Evolutionary conservation across 208 protist genomes (phyloP), one percentile per base, ranked within the genome.

Genomic region (Tetramitus jugosus): DNA sequence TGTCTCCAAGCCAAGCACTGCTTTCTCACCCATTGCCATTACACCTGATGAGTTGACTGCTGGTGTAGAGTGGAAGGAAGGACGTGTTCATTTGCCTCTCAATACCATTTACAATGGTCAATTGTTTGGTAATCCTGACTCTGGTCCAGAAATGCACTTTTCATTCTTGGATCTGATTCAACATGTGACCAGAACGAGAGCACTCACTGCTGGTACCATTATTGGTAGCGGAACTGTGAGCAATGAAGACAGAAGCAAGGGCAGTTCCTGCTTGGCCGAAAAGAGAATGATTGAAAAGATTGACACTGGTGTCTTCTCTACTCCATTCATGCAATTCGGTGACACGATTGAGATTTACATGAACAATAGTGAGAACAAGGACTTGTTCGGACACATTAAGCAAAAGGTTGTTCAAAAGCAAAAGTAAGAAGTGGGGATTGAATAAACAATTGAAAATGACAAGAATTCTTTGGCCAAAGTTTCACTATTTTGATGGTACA

Each of bases 201-300:
- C 67, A 26, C n/a, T 74, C 0, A 74, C 67, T 53, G 67, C 67
- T 35, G 67, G 67, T 53, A 53, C 67, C 0, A 74, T 74, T 17
- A 74, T 74, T 74, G 67, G 67, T 39, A n/a, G 10, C 1, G 67
- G 67, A 46, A 74, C 67, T n/a, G 67, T 74, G 2, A 53, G 42
- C 26, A 74, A 74, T 53, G 67, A 74, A 74, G 67, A 74, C 53
- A 20, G 13, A 39, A 29, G n/a, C 20, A 43, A 39, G 14, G 67
- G 67, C 33, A 37, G 23, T 37, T 35, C 23, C 23, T 74, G 67
- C 37, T 43, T 74, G 35, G 67, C 67, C 14, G 67, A 74, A 53
- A 74, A 74, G 42, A 74, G 67, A 74, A 74, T 74, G 67, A 29
- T 74, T 53, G 67, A 74, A 74, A 74, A 74, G n/a, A 74, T 74